Conservation (phyloP, 768 basidiomycete genomes). For the Hysterangium stoloniferum region DNA sequence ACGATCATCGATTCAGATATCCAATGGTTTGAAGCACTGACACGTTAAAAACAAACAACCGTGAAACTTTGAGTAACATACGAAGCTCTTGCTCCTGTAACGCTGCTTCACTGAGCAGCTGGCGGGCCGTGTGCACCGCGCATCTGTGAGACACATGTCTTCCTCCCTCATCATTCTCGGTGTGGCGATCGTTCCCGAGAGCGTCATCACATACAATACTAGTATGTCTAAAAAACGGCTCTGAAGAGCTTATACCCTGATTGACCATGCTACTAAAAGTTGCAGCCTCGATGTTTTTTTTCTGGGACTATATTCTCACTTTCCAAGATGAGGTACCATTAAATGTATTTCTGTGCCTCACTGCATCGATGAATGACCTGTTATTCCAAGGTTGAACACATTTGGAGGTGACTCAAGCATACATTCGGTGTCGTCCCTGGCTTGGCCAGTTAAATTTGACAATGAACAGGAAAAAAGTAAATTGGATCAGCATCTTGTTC, state of each 20-base stretch:
- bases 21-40: too few species aligned
- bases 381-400: neutral
- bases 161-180: conserved; percentile 1
- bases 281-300: neutral
- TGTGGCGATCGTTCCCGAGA: conserved; percentile 1
- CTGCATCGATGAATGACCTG: neutral
- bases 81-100: too few species aligned
- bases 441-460: neutral
- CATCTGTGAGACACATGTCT: too few species aligned
- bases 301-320: neutral
- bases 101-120: too few species aligned
- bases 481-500: neutral
- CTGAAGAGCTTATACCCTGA: too few species aligned
- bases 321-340: neutral
- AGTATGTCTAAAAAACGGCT: too few species aligned
- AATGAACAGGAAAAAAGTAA: neutral
- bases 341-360: neutral
- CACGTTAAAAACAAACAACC: too few species aligned
- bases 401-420: neutral
- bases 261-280: too few species aligned
- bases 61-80: too few species aligned
- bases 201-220: conserved; percentile 6
- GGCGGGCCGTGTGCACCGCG: too few species aligned
- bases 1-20: too few species aligned
- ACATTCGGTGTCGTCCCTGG: too few species aligned